A percentile compares a stretch with the other conserved stretches of the same genome.
These are phyloP conservation scores for Chaetomium tenue DNA, from an alignment of 495 filamentous ascomycete genomes.

Conservation along the genomic window DNA sequence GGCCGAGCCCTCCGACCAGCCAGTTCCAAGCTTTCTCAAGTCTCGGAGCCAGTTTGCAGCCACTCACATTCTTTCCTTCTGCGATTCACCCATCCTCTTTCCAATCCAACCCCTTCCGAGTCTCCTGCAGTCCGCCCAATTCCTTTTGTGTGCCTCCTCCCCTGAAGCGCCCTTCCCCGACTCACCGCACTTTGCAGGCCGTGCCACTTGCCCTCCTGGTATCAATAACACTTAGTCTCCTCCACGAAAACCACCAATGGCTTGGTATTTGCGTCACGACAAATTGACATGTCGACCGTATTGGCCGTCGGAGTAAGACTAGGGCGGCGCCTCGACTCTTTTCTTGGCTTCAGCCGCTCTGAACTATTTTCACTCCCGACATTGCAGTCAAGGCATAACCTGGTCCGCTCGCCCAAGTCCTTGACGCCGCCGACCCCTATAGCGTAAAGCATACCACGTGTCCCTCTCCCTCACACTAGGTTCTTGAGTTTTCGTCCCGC, in stretches of 20 bases:
- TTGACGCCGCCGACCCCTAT: too few relatives aligned
- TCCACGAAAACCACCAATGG: neutral
- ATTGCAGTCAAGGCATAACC: slow-evolving; percentile 1
- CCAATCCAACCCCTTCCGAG: neutral
- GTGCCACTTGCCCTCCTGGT: neutral
- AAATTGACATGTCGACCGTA: neutral
- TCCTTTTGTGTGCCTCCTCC: too few relatives aligned
- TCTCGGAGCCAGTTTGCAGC: neutral
- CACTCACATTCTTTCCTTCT: neutral
- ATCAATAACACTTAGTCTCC: too few relatives aligned
- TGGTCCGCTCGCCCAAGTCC: neutral
- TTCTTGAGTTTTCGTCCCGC: neutral
- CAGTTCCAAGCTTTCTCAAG: neutral
- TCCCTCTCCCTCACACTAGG: neutral
- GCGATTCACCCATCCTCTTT: neutral
- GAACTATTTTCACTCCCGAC: neutral
- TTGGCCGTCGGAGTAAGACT: neutral
- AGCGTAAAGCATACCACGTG: too few relatives aligned
- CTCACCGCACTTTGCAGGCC: neutral
- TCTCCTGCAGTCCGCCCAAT: neutral
- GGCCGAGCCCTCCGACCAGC: neutral
- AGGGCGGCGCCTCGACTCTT: neutral
- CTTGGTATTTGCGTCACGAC: neutral
- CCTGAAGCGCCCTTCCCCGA: neutral
- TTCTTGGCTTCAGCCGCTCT: slow-evolving; percentile 11